Conservation (phyloP, 768 basidiomycete genomes). For the Russula compacta region DNA sequence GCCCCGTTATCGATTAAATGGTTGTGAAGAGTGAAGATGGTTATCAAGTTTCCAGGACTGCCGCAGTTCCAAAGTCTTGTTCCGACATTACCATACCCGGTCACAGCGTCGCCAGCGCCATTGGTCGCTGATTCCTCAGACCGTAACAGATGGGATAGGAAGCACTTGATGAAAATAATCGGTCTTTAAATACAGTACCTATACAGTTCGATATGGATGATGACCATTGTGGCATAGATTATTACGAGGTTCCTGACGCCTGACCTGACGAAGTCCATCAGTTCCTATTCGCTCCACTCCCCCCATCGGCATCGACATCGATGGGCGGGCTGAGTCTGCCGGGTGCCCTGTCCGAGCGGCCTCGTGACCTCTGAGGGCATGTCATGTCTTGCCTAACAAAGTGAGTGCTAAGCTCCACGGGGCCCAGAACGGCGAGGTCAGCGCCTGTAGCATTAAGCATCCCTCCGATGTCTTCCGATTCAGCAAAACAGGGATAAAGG, state of each 20-base stretch:
- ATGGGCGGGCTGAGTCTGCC: not conserved
- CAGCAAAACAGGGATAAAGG: not conserved
- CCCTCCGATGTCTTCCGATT: not conserved
- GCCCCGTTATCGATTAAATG: constrained; percentile 8
- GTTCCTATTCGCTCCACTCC: not conserved
- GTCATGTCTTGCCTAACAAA: too few relatives aligned
- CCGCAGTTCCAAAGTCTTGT: not conserved
- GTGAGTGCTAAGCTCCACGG: not conserved
- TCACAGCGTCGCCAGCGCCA: not conserved
- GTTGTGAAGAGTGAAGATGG: not conserved
- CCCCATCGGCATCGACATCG: not conserved
- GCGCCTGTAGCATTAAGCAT: not conserved
- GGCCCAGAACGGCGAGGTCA: not conserved
- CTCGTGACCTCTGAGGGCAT: not conserved
- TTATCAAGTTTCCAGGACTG: constrained; percentile 1
- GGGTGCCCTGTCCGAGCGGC: not conserved
- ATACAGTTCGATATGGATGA: not conserved
- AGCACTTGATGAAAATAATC: not conserved
- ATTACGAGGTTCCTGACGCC: too few relatives aligned
- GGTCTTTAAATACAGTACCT: not conserved
- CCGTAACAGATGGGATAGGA: not conserved
- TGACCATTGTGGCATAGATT: not conserved
- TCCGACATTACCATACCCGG: not conserved
- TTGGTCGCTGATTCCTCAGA: not conserved
- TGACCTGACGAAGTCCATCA: too few relatives aligned